Base-by-base conservation (phyloP, 352 stramenopile species). In the Globisporangium rhizosaccharum region DNA sequence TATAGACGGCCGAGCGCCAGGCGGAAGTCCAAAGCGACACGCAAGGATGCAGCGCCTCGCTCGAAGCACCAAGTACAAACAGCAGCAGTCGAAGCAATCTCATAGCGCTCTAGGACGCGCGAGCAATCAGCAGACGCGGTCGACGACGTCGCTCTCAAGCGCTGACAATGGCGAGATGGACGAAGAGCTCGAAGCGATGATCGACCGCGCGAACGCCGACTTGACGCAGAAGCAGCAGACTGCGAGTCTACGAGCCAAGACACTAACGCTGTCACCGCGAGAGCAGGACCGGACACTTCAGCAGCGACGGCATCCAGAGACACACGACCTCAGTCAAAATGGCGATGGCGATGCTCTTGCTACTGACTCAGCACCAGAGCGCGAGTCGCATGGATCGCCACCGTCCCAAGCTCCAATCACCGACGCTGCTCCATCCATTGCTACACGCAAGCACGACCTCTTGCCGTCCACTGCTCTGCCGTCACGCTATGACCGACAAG, bases 171-270 rank as follows among this genome's bases (percentile, higher is more conserved):
- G 80, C 57, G 78, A 84, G 23, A 90, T 88, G 81, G 78, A 90
- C 39, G 63, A 77, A 41, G 78, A 90, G 50, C 66, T 90, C 3
- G 81, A 90, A 44, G 55, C 76, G 23, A 88, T 88, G 76, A 90
- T 90, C 44, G 78, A 90, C 12, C 59, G 52, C 41, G 72, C 48
- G 7, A 75, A 71, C 17, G 9, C 54, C 2, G 69, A 76, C 41
- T 18, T 23, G 41, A 18, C 14, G 14, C 41, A n/a, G 41, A 46
- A 9, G 37, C 66, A 79, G 50, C 58, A 59, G 12, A 25, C 50
- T 8, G 7, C 33, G 20, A 39, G 20, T 23, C 17, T 20, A 36
- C 10, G 15, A 18, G 7, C 17, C 26, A 33, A 53, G 10, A 12
- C 33, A 39, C 33, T 39, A 6, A 1, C 33, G 33, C 8, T 39